phyloP scores from a whole-genome alignment of 2,329 filamentous ascomycete species.

The Lithohypha guttulata region DNA sequence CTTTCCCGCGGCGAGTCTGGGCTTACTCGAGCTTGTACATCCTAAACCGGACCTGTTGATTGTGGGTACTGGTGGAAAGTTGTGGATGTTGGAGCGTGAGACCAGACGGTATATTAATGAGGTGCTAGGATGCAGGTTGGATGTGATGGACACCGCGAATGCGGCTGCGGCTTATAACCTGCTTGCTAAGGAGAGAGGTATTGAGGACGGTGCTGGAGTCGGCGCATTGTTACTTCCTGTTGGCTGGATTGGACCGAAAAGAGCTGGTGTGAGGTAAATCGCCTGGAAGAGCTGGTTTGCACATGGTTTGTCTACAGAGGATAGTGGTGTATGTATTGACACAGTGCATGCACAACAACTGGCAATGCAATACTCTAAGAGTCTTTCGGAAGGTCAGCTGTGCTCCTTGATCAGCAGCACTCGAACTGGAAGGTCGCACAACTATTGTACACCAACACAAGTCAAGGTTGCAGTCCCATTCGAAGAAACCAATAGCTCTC shows the following conservation, averaged over 20 bases:
- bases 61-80: slow-evolving; percentile 68
- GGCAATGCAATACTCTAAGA: too few species aligned
- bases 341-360: too few species aligned
- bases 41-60: slow-evolving; percentile 63
- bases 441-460: too few species aligned
- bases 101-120: slow-evolving; percentile 59
- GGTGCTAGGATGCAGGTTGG: slow-evolving; percentile 66
- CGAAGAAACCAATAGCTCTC: too few species aligned
- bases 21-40: slow-evolving; percentile 17
- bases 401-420: too few species aligned
- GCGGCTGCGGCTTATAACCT: slow-evolving; percentile 91
- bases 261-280: too few species aligned
- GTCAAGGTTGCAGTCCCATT: too few species aligned
- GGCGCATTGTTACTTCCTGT: slow-evolving; percentile 80
- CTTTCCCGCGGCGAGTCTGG: slow-evolving; percentile 14
- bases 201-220: slow-evolving; percentile 53
- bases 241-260: slow-evolving; percentile 53
- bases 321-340: too few species aligned
- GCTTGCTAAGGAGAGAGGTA: slow-evolving; percentile 80
- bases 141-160: slow-evolving; percentile 85
- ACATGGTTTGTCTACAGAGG: too few species aligned
- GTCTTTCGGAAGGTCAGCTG: too few species aligned
- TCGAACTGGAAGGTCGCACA: too few species aligned
- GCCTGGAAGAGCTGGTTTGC: background rate
- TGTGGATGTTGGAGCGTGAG: slow-evolving; percentile 64